Percentiles rank a stretch among this genome's conserved stretches.
Conservation (phyloP, 306 rosid species). For the Carpinus fangiana region DNA sequence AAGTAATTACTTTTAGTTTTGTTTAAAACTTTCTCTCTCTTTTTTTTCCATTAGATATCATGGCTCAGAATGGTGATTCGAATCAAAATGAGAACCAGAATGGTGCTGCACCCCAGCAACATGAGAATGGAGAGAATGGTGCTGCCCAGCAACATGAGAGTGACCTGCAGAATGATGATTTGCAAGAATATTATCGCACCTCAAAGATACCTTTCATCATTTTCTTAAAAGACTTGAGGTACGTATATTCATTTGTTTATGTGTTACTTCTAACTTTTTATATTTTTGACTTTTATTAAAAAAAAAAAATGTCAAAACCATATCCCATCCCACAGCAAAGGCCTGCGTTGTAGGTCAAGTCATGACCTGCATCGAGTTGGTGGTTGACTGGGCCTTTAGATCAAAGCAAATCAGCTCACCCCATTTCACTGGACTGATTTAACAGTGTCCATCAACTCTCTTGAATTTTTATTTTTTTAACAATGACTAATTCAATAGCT, state of each 20-base stretch:
- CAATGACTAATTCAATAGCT: no score
- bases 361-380: no score
- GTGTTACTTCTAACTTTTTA: neutral
- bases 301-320: neutral
- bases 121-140: slow-evolving; percentile 19
- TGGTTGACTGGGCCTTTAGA: no score
- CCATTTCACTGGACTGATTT: no score
- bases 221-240: slow-evolving; percentile 92
- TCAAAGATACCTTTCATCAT: slow-evolving; percentile 54
- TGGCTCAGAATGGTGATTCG: slow-evolving; percentile 46
- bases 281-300: neutral
- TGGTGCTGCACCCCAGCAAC: neutral
- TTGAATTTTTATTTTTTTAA: no score
- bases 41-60: slow-evolving; percentile 20
- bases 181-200: neutral
- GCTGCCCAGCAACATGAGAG: neutral
- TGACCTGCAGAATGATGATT: neutral
- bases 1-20: neutral
- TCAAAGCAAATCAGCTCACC: no score
- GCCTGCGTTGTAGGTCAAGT: no score
- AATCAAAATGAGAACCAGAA: slow-evolving; percentile 43
- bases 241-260: neutral
- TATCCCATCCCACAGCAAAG: no score
- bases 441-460: no score
- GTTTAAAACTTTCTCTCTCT: neutral